Base-by-base conservation (phyloP, 139 green algal species). In the Klebsormidium nitens region DNA sequence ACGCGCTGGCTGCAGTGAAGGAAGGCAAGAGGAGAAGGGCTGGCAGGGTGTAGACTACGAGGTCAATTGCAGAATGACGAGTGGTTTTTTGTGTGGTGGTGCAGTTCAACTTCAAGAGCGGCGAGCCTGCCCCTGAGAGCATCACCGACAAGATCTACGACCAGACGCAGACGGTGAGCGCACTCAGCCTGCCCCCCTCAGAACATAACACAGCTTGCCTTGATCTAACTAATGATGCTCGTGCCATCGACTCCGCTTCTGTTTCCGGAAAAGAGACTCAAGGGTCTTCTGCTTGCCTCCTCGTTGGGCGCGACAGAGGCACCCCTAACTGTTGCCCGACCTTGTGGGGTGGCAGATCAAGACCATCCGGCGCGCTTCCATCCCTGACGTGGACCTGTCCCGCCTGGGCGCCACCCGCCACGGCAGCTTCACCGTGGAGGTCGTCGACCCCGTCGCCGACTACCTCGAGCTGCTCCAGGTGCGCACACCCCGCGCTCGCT, bases 91-190 rank as follows among this genome's bases (percentile, higher is more conserved):
- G 11, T 69, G 61, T 46, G 3, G n/a, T n/a, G 32, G 19, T 59
- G 2, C 71, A 76, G 85, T 98, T 99, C 87, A 98, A 99, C 87
- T 97, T 94, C 87, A 91, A 34, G 36, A 79, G 52, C 44, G 92
- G 93, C 19, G 91, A 98, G 86, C 94, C 94, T 32, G 94, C 94
- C 1, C 94, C 94, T 4, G 94, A 98, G 89, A 85, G 86, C 67
- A 97, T 99, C 80, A 99, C 94, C 3, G 88, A 98, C 76, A 89
- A 95, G 72, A 98, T 98, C 82, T 98, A 86, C 64, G 87, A 78
- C 19, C 91, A 90, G 77, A 98, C 93, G 11, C 63, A 87, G 63
- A 89, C 75, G 46, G 74, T 84, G 42, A 75, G 39, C 3, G 37
- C 36, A n/a, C n/a, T n/a, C n/a, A n/a, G n/a, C n/a, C n/a, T n/a